phyloP scores from a whole-genome alignment of 108 stramenopile species.

The Nannochloropsis gaditana region DNA sequence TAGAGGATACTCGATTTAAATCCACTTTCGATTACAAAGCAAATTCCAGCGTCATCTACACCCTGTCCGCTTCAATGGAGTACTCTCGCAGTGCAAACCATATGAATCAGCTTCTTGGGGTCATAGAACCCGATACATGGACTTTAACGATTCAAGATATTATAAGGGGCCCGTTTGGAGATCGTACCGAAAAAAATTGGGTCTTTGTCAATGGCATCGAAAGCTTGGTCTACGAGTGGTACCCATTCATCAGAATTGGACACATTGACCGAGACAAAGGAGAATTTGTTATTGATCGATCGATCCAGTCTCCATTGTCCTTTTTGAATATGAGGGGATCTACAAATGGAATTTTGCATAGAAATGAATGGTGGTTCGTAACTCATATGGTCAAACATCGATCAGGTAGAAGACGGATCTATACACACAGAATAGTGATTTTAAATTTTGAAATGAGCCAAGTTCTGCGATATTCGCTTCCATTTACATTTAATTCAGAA shows the following conservation, averaged over 20 bases:
- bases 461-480: neutral
- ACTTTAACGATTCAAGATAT: neutral
- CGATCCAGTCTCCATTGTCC: neutral
- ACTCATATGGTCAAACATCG: neutral
- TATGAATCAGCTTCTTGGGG: neutral
- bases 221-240: conserved; percentile 6
- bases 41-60: neutral
- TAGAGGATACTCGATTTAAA: neutral
- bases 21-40: neutral
- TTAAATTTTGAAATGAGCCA: neutral
- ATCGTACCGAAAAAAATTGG: neutral
- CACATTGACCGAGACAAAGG: neutral
- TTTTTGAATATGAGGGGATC: neutral
- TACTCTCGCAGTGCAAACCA: neutral
- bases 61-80: neutral
- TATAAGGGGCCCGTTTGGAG: neutral
- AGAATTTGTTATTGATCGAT: neutral
- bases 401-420: neutral
- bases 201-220: neutral
- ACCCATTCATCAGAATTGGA: neutral
- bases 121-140: neutral
- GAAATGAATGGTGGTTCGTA: conserved; percentile 15
- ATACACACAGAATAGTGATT: neutral
- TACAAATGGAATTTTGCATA: conserved; percentile 3
- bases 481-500: neutral